These are phyloP conservation scores for Hygrophila difformis DNA, from an alignment of 257 asterid genomes.

Conservation along the genomic window DNA sequence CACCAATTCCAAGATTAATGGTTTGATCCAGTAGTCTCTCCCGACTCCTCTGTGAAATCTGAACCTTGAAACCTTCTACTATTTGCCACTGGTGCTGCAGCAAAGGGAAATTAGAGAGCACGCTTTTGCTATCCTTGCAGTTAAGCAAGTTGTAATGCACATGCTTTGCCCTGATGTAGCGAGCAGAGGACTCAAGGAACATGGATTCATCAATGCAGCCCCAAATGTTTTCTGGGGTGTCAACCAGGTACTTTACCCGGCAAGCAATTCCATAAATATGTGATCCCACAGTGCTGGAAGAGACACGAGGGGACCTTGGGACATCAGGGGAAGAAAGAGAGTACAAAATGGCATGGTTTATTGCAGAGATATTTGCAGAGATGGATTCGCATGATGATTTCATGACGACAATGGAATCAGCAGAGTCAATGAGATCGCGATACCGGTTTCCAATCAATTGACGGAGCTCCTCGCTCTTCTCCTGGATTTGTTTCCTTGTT, in stretches of 20 bases:
- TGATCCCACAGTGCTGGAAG: slow-evolving; percentile 45
- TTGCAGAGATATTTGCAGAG: slow-evolving; percentile 59
- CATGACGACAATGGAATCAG: slow-evolving; percentile 89
- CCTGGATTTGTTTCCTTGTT: slow-evolving; percentile 91
- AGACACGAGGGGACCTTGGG: slow-evolving; percentile 45
- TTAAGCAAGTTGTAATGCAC: slow-evolving; percentile 58
- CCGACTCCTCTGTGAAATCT: slow-evolving; percentile 84
- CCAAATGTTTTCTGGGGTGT: slow-evolving; percentile 97
- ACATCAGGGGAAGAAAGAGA: slow-evolving; percentile 59
- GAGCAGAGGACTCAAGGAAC: slow-evolving; percentile 84
- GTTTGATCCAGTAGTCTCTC: slow-evolving; percentile 81
- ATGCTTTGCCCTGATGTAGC: slow-evolving; percentile 84
- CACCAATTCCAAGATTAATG: slow-evolving; percentile 48
- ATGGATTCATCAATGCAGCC: slow-evolving; percentile 95
- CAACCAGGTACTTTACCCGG: slow-evolving; percentile 96
- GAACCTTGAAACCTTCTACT: slow-evolving; percentile 88
- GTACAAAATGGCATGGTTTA: slow-evolving; percentile 49
- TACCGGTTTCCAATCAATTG: slow-evolving; percentile 89
- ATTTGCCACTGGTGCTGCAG: slow-evolving; percentile 98
- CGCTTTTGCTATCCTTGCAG: slow-evolving; percentile 38
- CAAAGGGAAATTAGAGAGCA: slow-evolving; percentile 73
- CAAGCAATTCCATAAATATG: slow-evolving; percentile 80
- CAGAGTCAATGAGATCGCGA: slow-evolving; percentile 96
- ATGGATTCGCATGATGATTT: slow-evolving; percentile 83
- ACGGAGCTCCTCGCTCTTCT: slow-evolving; percentile 92